Evolutionary conservation across 352 stramenopile species (phyloP).

Genomic region (Globisporangium perplexum): DNA sequence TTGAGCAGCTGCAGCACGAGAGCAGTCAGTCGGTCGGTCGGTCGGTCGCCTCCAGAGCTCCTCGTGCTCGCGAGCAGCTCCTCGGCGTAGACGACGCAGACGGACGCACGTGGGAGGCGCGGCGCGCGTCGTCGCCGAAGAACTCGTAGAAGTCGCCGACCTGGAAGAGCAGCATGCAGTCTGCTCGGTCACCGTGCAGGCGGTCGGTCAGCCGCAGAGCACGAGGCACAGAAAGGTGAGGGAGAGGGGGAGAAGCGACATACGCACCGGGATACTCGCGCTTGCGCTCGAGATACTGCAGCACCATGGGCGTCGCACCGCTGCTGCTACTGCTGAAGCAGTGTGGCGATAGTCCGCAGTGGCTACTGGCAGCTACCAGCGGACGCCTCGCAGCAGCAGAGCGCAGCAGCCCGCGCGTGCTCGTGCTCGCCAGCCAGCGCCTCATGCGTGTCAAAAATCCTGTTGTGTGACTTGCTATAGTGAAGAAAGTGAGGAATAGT

Average conservation of each 20-base stretch:
- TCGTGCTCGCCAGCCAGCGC: too few relatives aligned
- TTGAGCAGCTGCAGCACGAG: conserved; percentile 45
- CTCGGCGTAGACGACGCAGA: not conserved
- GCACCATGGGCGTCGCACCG: conserved; percentile 50
- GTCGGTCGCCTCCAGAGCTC: too few relatives aligned
- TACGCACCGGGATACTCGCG: conserved; percentile 60
- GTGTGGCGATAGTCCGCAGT: not conserved
- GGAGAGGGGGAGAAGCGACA: not conserved
- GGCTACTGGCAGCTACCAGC: too few relatives aligned
- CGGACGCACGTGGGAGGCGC: conserved; percentile 49
- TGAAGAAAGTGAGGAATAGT: too few relatives aligned
- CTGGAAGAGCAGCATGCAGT: conserved; percentile 81
- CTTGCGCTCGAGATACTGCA: conserved; percentile 70
- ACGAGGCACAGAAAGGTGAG: not conserved
- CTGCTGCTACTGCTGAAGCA: not conserved
- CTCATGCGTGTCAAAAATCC: too few relatives aligned
- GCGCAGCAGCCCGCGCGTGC: too few relatives aligned
- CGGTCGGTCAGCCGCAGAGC: not conserved
- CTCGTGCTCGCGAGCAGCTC: too few relatives aligned
- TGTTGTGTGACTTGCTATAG: too few relatives aligned
- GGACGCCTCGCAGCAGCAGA: too few relatives aligned
- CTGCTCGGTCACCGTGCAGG: conserved; percentile 15
- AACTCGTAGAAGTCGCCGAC: conserved; percentile 86
- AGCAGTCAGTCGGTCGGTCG: not conserved
- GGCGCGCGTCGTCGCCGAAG: conserved; percentile 67